phyloP scores from a whole-genome alignment of 306 rosid genomes.

The Abrus precatorius region DNA sequence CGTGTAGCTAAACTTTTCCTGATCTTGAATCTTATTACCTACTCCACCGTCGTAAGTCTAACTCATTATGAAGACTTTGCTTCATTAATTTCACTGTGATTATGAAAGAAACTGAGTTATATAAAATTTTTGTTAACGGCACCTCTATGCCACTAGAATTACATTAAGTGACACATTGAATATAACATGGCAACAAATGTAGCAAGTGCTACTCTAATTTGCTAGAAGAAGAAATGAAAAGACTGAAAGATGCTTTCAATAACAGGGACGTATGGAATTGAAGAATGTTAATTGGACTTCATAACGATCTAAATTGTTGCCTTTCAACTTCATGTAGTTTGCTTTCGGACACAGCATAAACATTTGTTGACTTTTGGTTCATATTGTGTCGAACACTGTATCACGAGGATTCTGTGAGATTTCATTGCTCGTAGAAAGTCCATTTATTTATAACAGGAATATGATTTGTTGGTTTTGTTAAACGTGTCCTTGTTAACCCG shows the following conservation, averaged over 20 bases:
- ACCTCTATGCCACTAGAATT: slow-evolving; percentile 18
- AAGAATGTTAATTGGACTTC: slow-evolving; percentile 21
- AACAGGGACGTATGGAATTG: slow-evolving; percentile 32
- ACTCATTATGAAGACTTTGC: slow-evolving; percentile 15
- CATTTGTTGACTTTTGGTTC: slow-evolving; percentile 44
- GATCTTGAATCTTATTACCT: slow-evolving; percentile 36
- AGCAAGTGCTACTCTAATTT: slow-evolving; percentile 14
- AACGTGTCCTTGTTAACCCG: slow-evolving; percentile 1
- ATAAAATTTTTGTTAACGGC: slow-evolving; percentile 5
- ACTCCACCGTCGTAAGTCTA: slow-evolving; percentile 36
- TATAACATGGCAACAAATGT: slow-evolving; percentile 37
- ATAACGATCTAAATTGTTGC: not conserved
- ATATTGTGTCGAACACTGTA: slow-evolving; percentile 15
- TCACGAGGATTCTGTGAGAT: not conserved
- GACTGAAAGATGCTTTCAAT: slow-evolving; percentile 37
- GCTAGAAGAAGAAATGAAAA: slow-evolving; percentile 10
- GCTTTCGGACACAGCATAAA: slow-evolving; percentile 45
- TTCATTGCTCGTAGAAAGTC: too few species aligned
- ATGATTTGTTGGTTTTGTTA: not conserved
- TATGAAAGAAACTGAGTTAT: slow-evolving; percentile 8
- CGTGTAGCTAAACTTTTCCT: slow-evolving; percentile 37
- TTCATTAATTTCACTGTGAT: slow-evolving; percentile 23
- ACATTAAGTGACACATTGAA: slow-evolving; percentile 17
- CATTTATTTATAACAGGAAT: not conserved
- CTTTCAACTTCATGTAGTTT: slow-evolving; percentile 12